Evolutionary conservation across 2,329 filamentous ascomycete genomes (phyloP), one percentile per base, ranked within the genome.

Genomic region (Venturia pyrina): DNA sequence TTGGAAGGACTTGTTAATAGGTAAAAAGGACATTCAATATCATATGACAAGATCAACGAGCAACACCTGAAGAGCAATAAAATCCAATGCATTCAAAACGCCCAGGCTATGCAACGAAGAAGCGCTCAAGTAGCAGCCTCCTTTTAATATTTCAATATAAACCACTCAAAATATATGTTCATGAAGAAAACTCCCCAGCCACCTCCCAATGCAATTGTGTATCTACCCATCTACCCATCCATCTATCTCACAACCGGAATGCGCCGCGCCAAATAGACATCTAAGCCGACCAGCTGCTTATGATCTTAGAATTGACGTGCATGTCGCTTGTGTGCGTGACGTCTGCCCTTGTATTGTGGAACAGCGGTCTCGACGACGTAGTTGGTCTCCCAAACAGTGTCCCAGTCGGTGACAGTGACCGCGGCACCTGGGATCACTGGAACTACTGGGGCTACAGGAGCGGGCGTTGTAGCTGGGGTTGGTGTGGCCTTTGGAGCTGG

Each of bases 231-330:
- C 50, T 13, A 7, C 24, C 19, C 48, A 4, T 21, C 32, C 53
- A 13, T 37, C 32, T 37, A 37, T 37, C 53, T 59, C 28, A 34
- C 53, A 59, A 37, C 28, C 32, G 19, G 19, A 37, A 59, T n/a
- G 53, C 53, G 28, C 28, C 53, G 21, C 21, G 48, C 21, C 13
- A n/a, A 24, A 24, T 5, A 28, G 28, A 53, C 10, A 53, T 53
- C 48, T 32, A 59, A 59, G 53, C 53, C 8, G 53, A 59, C 53
- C 53, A 59, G 32, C 53, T 59, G 53, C 53, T 59, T 59, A 40
- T 59, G 28, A 37, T 37, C 15, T 40, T 53, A 34, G 32, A 59
- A 37, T 37, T 34, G 28, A n/a, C 53, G 53, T 37, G 53, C 53
- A 32, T 59, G 53, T 59, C 53, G 53, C 28, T 59, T 59, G 53